These are phyloP conservation scores for Phialophora macrospora DNA, from an alignment of 2,329 filamentous ascomycete species.

Conservation along the genomic window DNA sequence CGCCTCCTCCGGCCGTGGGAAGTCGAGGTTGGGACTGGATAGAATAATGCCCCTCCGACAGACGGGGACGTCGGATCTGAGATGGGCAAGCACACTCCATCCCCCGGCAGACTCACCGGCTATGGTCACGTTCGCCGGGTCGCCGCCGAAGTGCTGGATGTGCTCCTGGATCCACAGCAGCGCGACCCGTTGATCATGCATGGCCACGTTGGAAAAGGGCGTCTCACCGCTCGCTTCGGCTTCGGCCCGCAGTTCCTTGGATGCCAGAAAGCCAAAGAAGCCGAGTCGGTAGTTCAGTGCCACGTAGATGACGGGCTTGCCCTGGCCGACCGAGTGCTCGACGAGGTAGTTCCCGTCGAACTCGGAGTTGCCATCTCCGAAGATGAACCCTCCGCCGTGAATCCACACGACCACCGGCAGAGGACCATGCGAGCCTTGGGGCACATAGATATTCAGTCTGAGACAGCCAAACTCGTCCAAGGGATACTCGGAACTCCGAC, in stretches of 20 bases:
- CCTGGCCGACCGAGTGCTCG: conserved; percentile 25
- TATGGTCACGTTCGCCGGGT: conserved; percentile 46
- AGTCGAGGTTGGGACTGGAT: conserved; percentile 28
- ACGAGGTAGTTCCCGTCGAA: conserved; percentile 28
- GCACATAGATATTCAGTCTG: conserved; percentile 41
- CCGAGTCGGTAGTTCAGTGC: conserved; percentile 42
- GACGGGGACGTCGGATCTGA: conserved; percentile 24
- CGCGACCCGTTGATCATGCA: conserved; percentile 49
- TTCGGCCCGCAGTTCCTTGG: conserved; percentile 53
- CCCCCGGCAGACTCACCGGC: conserved; percentile 57
- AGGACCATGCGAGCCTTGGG: conserved; percentile 22
- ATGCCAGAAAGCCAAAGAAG: conserved; percentile 50
- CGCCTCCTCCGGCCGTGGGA: conserved; percentile 22
- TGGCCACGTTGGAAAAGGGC: conserved; percentile 48
- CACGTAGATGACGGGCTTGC: conserved; percentile 41
- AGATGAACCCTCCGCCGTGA: conserved; percentile 35
- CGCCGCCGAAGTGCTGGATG: conserved; percentile 50
- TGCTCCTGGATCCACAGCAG: conserved; percentile 49
- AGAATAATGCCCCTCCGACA: conserved; percentile 26
- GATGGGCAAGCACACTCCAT: conserved; percentile 43
- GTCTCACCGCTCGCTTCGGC: conserved; percentile 45
- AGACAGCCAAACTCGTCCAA: conserved; percentile 39
- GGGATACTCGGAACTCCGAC: conserved; percentile 40
- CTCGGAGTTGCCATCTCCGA: conserved; percentile 32
- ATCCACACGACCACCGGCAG: conserved; percentile 34